These are phyloP conservation scores for Breviolum minutum DNA, from an alignment of 73 alveolate genomes.

Conservation along the genomic window DNA sequence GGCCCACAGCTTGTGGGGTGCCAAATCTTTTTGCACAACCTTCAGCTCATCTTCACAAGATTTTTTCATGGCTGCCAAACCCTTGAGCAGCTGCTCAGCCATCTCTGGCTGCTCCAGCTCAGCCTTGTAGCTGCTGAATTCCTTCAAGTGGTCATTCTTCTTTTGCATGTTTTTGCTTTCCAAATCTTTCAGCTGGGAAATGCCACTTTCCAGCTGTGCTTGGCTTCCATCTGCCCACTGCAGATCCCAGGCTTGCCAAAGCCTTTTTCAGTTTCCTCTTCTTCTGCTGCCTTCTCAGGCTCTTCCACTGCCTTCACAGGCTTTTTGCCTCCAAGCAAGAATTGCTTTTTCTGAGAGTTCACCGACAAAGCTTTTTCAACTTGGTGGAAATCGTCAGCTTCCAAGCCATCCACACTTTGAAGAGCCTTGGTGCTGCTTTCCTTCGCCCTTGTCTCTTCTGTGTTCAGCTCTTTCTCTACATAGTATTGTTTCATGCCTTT, in stretches of 20 bases:
- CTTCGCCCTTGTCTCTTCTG: background rate
- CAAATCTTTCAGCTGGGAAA: background rate
- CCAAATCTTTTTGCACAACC: background rate
- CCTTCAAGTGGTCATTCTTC: background rate
- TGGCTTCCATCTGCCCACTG: background rate
- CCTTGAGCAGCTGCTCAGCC: background rate
- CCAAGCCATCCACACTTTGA: background rate
- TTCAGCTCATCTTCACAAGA: background rate
- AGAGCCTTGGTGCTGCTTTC: background rate
- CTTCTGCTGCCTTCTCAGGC: background rate
- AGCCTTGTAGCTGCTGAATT: background rate
- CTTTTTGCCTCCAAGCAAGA: background rate
- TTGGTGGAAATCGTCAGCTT: background rate
- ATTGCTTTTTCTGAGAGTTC: background rate
- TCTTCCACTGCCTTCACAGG: background rate
- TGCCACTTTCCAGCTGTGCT: background rate
- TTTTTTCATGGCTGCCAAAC: background rate
- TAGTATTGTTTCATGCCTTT: slow-evolving; percentile 16
- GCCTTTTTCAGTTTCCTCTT: background rate
- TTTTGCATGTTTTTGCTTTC: background rate
- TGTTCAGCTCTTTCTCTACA: background rate
- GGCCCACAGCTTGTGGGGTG: slow-evolving; percentile 30
- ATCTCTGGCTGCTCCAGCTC: background rate
- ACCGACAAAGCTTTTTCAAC: slow-evolving; percentile 9
- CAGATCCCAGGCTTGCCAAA: background rate